Conservation (phyloP, 129 eudicot genomes). For the Pulicaria dysenterica region DNA sequence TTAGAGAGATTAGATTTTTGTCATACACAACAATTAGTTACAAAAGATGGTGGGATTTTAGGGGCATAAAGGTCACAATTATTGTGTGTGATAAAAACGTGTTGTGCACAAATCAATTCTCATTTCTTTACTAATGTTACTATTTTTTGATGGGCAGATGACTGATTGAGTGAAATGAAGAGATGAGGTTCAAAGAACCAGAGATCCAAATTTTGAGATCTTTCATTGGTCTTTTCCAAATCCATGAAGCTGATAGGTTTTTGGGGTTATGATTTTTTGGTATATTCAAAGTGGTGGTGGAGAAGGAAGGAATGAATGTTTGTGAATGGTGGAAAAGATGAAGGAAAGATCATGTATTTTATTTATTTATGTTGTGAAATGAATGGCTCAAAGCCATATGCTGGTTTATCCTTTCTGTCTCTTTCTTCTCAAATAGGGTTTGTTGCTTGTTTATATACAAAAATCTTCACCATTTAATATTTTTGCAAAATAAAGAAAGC, state of each 20-base stretch:
- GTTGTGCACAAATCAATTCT: too few relatives aligned
- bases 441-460: neutral
- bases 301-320: slow-evolving; percentile 20
- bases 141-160: slow-evolving; percentile 49
- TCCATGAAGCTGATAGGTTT: slow-evolving; percentile 32
- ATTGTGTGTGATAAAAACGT: too few relatives aligned
- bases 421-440: slow-evolving; percentile 3
- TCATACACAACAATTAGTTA: too few relatives aligned
- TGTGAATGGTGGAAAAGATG: slow-evolving; percentile 43
- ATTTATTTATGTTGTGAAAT: slow-evolving; percentile 13
- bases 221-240: slow-evolving; percentile 46
- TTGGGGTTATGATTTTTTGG: slow-evolving; percentile 27
- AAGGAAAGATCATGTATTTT: slow-evolving; percentile 37
- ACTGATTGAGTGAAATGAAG: slow-evolving; percentile 45
- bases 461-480: too few relatives aligned
- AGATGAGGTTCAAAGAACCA: slow-evolving; percentile 33
- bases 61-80: too few relatives aligned
- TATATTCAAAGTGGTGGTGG: slow-evolving; percentile 14
- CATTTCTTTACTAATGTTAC: neutral
- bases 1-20: too few relatives aligned
- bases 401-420: slow-evolving; percentile 29
- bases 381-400: slow-evolving; percentile 35
- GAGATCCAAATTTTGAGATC: slow-evolving; percentile 47
- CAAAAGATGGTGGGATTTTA: too few relatives aligned
- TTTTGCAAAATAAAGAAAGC: too few relatives aligned